A percentile compares a stretch with the other conserved stretches of the same genome.
These are phyloP conservation scores for Microcyclospora pomicola DNA, from an alignment of 2,329 filamentous ascomycete species.

Conservation along the genomic window DNA sequence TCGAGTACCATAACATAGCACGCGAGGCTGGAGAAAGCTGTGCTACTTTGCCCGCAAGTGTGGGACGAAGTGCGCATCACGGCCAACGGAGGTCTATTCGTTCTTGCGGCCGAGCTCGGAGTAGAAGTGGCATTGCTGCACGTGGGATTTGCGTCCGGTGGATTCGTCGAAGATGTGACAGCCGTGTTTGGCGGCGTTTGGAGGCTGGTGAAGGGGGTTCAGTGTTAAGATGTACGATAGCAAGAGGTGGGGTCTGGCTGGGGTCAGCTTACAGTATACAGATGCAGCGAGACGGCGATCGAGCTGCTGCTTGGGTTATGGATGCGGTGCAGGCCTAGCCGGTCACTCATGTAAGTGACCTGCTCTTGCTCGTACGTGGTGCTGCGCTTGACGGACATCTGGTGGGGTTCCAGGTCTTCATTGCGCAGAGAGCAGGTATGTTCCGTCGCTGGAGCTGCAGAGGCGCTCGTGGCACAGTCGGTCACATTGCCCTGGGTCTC, in stretches of 20 bases:
- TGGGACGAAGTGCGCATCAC: no score
- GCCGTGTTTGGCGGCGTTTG: constrained; percentile 70
- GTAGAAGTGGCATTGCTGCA: constrained; percentile 58
- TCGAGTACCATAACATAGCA: no score
- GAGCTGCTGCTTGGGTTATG: constrained; percentile 56
- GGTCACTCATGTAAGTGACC: constrained; percentile 82
- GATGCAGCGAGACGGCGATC: constrained; percentile 72
- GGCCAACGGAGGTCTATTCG: no score
- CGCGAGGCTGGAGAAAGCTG: no score
- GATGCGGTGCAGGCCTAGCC: constrained; percentile 74
- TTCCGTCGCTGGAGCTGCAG: constrained; percentile 11
- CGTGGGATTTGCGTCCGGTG: constrained; percentile 60
- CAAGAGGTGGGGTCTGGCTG: background rate
- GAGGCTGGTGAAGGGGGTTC: constrained; percentile 54
- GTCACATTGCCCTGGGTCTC: constrained; percentile 23
- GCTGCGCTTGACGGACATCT: constrained; percentile 52
- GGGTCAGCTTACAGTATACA: constrained; percentile 31
- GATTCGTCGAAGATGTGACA: constrained; percentile 68
- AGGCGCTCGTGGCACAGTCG: constrained; percentile 15
- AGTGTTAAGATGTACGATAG: background rate
- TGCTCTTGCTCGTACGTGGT: constrained; percentile 55
- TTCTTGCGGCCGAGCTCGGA: constrained; percentile 38
- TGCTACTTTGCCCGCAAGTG: no score
- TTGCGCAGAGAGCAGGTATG: constrained; percentile 26
- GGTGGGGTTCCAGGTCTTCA: constrained; percentile 9